Evolutionary conservation across 208 protist species (phyloP).

Genomic region (Leishmania mexicana): DNA sequence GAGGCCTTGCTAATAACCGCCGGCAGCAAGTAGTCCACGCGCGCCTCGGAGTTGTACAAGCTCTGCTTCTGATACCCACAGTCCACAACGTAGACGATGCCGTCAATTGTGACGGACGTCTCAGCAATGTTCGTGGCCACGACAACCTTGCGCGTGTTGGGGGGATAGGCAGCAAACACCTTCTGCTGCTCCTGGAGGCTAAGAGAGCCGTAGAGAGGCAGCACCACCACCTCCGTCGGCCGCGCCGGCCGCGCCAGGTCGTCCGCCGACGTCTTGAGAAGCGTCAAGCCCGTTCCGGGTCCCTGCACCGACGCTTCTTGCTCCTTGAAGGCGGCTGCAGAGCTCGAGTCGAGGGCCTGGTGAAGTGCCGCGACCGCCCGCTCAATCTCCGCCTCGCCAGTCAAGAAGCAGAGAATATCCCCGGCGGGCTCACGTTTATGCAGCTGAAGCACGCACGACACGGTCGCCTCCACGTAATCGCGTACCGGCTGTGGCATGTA

Average conservation of each 20-base stretch:
- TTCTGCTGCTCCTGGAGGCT: conserved; percentile 74
- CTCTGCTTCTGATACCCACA: conserved; percentile 99
- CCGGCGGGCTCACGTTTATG: conserved; percentile 72
- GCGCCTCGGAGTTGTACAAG: conserved; percentile 94
- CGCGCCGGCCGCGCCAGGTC: background rate
- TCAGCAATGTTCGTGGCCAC: conserved; percentile 99
- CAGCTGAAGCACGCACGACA: conserved; percentile 68
- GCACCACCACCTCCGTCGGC: conserved; percentile 48
- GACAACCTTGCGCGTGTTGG: conserved; percentile 93
- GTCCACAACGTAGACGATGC: conserved; percentile 99
- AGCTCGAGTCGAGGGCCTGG: conserved; percentile 18
- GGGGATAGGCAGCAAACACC: conserved; percentile 54
- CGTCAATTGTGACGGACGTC: conserved; percentile 99
- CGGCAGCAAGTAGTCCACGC: conserved; percentile 98
- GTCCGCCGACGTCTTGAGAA: background rate
- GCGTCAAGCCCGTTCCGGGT: background rate
- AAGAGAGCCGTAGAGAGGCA: conserved; percentile 86
- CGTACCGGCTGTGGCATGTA: conserved; percentile 84
- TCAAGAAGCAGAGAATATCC: conserved; percentile 91
- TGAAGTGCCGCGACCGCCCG: conserved; percentile 44
- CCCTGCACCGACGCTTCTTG: background rate
- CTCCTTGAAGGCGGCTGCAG: background rate
- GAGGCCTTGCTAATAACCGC: conserved; percentile 98
- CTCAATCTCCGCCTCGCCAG: conserved; percentile 90
- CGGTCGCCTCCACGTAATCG: conserved; percentile 93